Conservation (phyloP, 2,329 filamentous ascomycete genomes). For the Seiridium cupressi region DNA sequence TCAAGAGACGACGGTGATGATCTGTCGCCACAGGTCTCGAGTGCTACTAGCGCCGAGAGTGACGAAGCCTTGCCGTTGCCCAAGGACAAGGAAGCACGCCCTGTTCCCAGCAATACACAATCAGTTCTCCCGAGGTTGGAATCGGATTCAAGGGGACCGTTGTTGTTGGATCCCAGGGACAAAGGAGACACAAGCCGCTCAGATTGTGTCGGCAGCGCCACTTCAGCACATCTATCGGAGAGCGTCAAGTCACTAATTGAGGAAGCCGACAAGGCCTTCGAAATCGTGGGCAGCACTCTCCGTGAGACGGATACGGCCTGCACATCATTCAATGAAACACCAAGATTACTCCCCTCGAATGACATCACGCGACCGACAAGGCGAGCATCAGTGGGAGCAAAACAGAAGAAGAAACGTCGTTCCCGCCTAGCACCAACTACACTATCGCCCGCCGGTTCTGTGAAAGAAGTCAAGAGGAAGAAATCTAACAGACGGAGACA, state of each 20-base stretch:
- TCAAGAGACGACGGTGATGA: slow-evolving; percentile 23
- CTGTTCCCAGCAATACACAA: slow-evolving; percentile 15
- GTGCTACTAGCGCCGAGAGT: slow-evolving; percentile 17
- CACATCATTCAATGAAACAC: slow-evolving; percentile 22
- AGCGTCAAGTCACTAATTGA: slow-evolving; percentile 44
- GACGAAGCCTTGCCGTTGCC: slow-evolving; percentile 25
- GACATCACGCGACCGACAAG: not conserved
- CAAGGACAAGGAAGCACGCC: slow-evolving; percentile 13
- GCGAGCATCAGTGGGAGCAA: not conserved
- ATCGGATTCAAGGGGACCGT: slow-evolving; percentile 26
- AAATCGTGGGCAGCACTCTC: slow-evolving; percentile 40
- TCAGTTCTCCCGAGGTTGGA: slow-evolving; percentile 15
- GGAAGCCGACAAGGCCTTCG: slow-evolving; percentile 50
- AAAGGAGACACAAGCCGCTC: slow-evolving; percentile 18
- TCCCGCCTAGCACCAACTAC: slow-evolving; percentile 14
- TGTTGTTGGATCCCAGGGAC: slow-evolving; percentile 24
- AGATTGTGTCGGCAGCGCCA: slow-evolving; percentile 12
- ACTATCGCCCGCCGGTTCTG: slow-evolving; percentile 19
- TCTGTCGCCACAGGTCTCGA: slow-evolving; percentile 21
- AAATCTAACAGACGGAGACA: slow-evolving; percentile 37
- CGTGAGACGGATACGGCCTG: slow-evolving; percentile 32
- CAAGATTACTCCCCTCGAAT: slow-evolving; percentile 24
- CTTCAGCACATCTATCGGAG: slow-evolving; percentile 28
- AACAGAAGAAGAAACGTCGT: slow-evolving; percentile 14
- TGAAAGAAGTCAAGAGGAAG: slow-evolving; percentile 34